A percentile compares a stretch with the other conserved stretches of the same genome.
Conservation (phyloP, 2,329 filamentous ascomycete species). For the Epicoccum sorghinum region DNA sequence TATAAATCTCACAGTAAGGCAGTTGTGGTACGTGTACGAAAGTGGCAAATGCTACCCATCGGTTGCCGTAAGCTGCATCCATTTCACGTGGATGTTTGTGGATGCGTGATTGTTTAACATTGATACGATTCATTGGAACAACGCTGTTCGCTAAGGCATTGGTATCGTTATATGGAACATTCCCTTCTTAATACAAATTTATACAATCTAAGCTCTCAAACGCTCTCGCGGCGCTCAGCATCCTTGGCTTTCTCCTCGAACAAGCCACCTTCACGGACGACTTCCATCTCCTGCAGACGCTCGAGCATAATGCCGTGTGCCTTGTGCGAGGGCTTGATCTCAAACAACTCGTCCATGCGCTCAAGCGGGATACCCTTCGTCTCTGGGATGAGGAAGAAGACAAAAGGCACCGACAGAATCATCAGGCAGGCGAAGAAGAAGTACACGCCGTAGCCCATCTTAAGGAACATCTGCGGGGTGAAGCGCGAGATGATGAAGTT, state of each 20-base stretch:
- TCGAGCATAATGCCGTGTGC: slow-evolving; percentile 49
- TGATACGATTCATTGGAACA: background rate
- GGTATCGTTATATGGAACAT: background rate
- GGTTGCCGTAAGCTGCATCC: too few relatives aligned
- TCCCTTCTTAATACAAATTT: background rate
- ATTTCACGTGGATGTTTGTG: too few relatives aligned
- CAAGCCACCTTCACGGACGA: slow-evolving; percentile 23
- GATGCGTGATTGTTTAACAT: too few relatives aligned
- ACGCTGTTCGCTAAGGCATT: background rate
- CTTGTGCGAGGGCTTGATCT: slow-evolving; percentile 48
- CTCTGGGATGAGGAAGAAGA: slow-evolving; percentile 53
- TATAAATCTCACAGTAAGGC: too few relatives aligned
- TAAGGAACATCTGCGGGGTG: slow-evolving; percentile 67
- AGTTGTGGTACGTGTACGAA: too few relatives aligned
- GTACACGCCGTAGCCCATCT: slow-evolving; percentile 52
- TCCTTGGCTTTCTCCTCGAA: slow-evolving; percentile 18
- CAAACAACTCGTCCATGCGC: slow-evolving; percentile 55
- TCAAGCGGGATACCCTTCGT: slow-evolving; percentile 55
- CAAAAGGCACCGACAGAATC: slow-evolving; percentile 52
- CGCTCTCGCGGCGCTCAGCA: slow-evolving; percentile 14
- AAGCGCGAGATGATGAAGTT: slow-evolving; percentile 74
- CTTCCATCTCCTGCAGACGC: slow-evolving; percentile 47
- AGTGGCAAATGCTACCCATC: too few relatives aligned
- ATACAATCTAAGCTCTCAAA: background rate
- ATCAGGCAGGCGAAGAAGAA: slow-evolving; percentile 58